Conservation (phyloP, 768 basidiomycete species). For the Naganishia vishniacii region DNA sequence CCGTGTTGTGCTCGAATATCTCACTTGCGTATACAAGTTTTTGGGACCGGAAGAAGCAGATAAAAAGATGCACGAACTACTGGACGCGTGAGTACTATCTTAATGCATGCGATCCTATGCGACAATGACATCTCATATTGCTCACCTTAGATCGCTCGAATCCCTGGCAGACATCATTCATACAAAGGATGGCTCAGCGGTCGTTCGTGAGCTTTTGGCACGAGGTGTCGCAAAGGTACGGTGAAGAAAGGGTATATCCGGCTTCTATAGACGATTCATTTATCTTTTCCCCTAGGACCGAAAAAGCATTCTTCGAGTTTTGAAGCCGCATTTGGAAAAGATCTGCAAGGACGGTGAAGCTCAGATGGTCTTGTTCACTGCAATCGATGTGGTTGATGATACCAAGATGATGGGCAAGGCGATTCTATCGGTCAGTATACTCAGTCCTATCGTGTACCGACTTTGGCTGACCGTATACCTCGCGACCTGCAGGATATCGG, state of each 20-base stretch:
- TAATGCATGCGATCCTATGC: too few relatives aligned
- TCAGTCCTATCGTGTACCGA: background rate
- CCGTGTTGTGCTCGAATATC: slow-evolving; percentile 77
- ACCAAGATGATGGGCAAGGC: slow-evolving; percentile 83
- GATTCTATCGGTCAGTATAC: slow-evolving; percentile 54
- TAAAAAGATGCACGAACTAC: slow-evolving; percentile 69
- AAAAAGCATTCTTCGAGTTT: slow-evolving; percentile 79
- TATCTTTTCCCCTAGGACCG: slow-evolving; percentile 59
- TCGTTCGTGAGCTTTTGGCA: slow-evolving; percentile 77
- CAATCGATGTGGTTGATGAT: slow-evolving; percentile 84
- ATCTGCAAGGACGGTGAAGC: slow-evolving; percentile 87
- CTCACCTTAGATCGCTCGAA: slow-evolving; percentile 64
- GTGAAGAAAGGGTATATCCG: background rate
- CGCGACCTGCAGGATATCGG: slow-evolving; percentile 56
- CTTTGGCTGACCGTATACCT: too few relatives aligned
- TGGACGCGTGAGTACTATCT: slow-evolving; percentile 60
- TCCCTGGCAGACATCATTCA: slow-evolving; percentile 87
- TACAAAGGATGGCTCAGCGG: slow-evolving; percentile 82
- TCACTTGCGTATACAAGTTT: slow-evolving; percentile 58
- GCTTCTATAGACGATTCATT: background rate
- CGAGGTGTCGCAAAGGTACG: slow-evolving; percentile 69
- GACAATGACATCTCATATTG: too few relatives aligned
- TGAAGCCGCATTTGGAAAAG: slow-evolving; percentile 82
- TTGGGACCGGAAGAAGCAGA: slow-evolving; percentile 58
- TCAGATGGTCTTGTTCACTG: slow-evolving; percentile 80